Evolutionary conservation across 495 filamentous ascomycete genomes (phyloP), one percentile per base, ranked within the genome.

Genomic region (Bathelium albidoporum): DNA sequence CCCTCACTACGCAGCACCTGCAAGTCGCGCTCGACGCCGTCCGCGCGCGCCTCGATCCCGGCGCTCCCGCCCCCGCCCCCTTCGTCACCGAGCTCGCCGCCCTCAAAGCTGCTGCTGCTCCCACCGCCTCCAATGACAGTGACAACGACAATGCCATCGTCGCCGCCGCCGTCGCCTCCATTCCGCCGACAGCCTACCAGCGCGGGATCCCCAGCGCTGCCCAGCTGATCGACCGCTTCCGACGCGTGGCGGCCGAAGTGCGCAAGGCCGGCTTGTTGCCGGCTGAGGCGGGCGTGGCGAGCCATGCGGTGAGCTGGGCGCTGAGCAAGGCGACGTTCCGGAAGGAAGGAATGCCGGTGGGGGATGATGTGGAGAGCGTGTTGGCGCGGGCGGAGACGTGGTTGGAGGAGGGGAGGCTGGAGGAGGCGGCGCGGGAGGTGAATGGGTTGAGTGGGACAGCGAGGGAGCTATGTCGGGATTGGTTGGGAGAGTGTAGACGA

Each of bases 1-100:
- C 91, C 76, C 83, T 97, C 61, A 87, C 87, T 75, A 97, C 95
- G 4, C 94, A 98, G 76, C 89, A 97, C 73, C 84, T 97, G 18
- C 89, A 94, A 71, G 90, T 97, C 43, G 94, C 94, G 2, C 88
- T 97, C 31, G 95, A 98, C 68, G 90, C 93, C 41, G 90, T 98
- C 88, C 65, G 86, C 85, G 55, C 84, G 96, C 24, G 87, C 90
- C 72, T 18, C 43, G 10, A 41, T 16, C 36, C 68, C 62, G 1
- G 86, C 86, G 53, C 78, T 86, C 16, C 79, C 86, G 53, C 82
- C 83, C 64, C 86, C 93, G 43, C 83, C 85, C 26, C 94, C 0
- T 98, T 98, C 73, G 79, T 95, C 66, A 83, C 83, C 59, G 94
- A 98, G 75, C 82, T 98, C 2, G 90, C 93, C 20, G 94, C 95